Conservation (phyloP, 129 eudicot genomes). For the Flaveria sonorensis region DNA sequence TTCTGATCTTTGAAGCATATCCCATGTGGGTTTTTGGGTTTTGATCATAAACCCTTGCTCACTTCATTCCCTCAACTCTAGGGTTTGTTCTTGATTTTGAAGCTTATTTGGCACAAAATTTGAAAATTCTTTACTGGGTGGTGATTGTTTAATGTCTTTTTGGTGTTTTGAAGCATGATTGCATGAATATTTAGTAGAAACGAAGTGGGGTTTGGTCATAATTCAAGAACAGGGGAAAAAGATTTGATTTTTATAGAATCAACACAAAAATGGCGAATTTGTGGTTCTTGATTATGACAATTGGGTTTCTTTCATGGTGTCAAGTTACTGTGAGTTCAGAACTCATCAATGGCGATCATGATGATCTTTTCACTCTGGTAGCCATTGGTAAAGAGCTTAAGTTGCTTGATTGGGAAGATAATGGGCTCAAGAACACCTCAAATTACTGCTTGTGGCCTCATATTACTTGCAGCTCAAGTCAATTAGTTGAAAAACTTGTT, state of each 20-base stretch:
- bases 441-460: conserved; percentile 83
- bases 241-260: conserved; percentile 18
- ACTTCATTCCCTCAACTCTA: conserved; percentile 21
- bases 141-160: conserved; percentile 28
- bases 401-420: conserved; percentile 57
- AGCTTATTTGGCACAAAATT: background rate
- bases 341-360: conserved; percentile 39
- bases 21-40: conserved; percentile 40
- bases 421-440: conserved; percentile 50
- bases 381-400: conserved; percentile 72
- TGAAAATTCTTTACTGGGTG: conserved; percentile 22
- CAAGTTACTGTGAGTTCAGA: conserved; percentile 48
- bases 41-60: conserved; percentile 44
- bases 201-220: conserved; percentile 37
- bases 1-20: conserved; percentile 29
- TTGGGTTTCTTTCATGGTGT: conserved; percentile 57
- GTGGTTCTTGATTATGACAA: conserved; percentile 39
- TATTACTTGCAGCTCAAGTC: conserved; percentile 59
- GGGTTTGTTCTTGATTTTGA: conserved; percentile 35
- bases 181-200: conserved; percentile 25
- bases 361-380: conserved; percentile 41
- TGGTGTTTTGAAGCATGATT: conserved; percentile 29
- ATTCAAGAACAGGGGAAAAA: conserved; percentile 32
- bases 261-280: conserved; percentile 42
- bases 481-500: conserved; percentile 73